Conservation (phyloP, 805 yeast genomes). For the Yarrowia sp. region DNA sequence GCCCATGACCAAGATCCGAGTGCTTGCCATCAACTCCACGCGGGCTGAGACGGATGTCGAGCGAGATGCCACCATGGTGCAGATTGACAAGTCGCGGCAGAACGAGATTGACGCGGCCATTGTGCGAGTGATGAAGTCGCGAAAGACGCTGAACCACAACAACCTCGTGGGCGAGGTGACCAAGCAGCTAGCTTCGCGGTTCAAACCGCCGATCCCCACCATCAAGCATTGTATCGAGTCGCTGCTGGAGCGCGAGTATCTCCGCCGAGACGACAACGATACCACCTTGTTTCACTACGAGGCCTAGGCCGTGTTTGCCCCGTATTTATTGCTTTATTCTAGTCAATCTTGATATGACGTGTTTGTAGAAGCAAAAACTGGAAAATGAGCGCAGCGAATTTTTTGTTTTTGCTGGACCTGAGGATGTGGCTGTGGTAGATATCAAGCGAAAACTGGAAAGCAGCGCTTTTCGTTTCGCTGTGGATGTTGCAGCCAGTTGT, state of each 20-base stretch:
- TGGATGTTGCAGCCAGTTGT: too few species aligned
- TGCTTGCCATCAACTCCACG: slow-evolving; percentile 59
- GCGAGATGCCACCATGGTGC: slow-evolving; percentile 49
- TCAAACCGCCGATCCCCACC: slow-evolving; percentile 63
- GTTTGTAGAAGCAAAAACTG: too few species aligned
- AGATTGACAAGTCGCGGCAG: slow-evolving; percentile 60
- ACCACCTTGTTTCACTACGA: slow-evolving; percentile 62
- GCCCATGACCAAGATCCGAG: slow-evolving; percentile 66
- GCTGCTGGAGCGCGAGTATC: slow-evolving; percentile 75
- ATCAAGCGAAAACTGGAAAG: too few species aligned
- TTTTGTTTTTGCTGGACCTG: too few species aligned
- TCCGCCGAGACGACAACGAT: slow-evolving; percentile 66
- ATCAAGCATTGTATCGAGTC: slow-evolving; percentile 74
- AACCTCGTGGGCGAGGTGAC: slow-evolving; percentile 66
- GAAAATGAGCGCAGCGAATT: too few species aligned
- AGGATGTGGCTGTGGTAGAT: too few species aligned
- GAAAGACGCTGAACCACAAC: slow-evolving; percentile 59
- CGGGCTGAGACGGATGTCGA: slow-evolving; percentile 56
- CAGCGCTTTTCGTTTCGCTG: too few species aligned
- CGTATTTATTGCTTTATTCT: slow-evolving; percentile 1
- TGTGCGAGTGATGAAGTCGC: slow-evolving; percentile 79
- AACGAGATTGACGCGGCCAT: slow-evolving; percentile 79
- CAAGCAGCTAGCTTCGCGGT: slow-evolving; percentile 57
- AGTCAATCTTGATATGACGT: background rate
- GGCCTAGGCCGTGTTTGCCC: slow-evolving; percentile 43